Base-by-base conservation (phyloP, 805 yeast genomes). In the Spathaspora sp. region DNA sequence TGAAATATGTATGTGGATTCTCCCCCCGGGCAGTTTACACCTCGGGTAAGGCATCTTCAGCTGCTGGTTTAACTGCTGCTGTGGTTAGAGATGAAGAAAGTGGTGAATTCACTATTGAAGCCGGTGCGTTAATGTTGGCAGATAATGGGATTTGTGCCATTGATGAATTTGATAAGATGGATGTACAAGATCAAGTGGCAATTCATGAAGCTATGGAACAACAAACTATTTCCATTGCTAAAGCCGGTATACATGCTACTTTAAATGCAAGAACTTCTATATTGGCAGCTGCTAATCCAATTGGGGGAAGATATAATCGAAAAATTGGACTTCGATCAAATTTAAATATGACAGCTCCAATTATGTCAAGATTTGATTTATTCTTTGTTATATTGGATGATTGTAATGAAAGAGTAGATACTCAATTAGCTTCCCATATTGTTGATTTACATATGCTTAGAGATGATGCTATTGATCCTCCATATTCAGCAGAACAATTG, bases 131-230 rank as follows among this genome's bases (percentile, higher is more conserved):
- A 52, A 94, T 94, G 97, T 77, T 94, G 57, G 98, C 99, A 1
- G 99, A 94, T 71, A 94, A 93, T 65, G 99, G 99, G 55, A 89
- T 94, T 55, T 94, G 99, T 79, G 96, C 97, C 61, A 94, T 94
- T 68, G 99, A 94, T 68, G 99, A 94, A 73, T 94, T 94, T 61
- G 99, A 94, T 67, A 94, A 94, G 75, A 94, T 94, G 99, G 97
- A 93, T 68, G 69, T 92, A 43, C 71, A 85, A 1, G 98, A 94
- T 70, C 98, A 94, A 72, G 98, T 94, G 50, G 98, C 98, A 2
- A 93, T 94, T 73, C 99, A 94, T 73, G 99, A 94, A 74, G 99
- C 98, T 20, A 94, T 94, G 99, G 99, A 94, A 78, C 99, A 94
- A 72, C 99, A 94, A 70, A 94, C 99, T 0, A 94, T 94, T 58